Base-by-base conservation (phyloP, 2,329 filamentous ascomycete species). In the Gnomoniopsis sp. region DNA sequence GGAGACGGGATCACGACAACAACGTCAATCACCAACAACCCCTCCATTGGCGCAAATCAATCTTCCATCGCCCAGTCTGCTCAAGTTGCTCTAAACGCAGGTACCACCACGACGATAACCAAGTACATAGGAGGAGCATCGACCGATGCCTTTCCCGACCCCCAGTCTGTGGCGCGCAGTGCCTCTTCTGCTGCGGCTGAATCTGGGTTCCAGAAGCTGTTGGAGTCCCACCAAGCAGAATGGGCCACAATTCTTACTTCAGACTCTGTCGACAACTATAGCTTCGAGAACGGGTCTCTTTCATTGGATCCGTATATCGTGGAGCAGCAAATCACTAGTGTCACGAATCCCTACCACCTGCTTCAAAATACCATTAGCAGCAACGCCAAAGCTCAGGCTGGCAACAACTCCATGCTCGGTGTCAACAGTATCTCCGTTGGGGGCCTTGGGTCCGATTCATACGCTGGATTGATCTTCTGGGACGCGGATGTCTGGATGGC, bases 91-190 rank as follows among this genome's bases (percentile, higher is more conserved):
- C 74, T 90, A 7, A 73, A 72, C 33, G 78, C 79, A 2, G 81
- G 82, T 1, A 67, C 82, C 63, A 78, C 78, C 0, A 76, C 82
- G 3, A 81, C 77, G 1, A 71, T 90, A 49, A 82, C 79, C 49
- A 91, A 91, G 66, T 90, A 81, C 63, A 78, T 91, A 17, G 88
- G 88, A 30, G 81, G 79, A 51, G 88, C 88, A 3, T 89, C 88
- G 1, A 82, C 81, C 0, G 88, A 91, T 69, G 87, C 86, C 0
- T 91, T 90, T 66, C 61, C 73, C 0, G 73, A 87, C 62, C 82
- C 88, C 0, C 74, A 81, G 58, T 65, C 69, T 21, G 75, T 78
- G 1, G 88, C 88, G 2, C 76, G 77, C 58, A 68, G 77, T 6
- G 86, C 86, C 2, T 84, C 82, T 0, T 66, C 74, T 6, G 69